These are phyloP conservation scores for Rhizopus sp. DNA, from an alignment of 371 early-diverging fungal genomes.

Conservation along the genomic window DNA sequence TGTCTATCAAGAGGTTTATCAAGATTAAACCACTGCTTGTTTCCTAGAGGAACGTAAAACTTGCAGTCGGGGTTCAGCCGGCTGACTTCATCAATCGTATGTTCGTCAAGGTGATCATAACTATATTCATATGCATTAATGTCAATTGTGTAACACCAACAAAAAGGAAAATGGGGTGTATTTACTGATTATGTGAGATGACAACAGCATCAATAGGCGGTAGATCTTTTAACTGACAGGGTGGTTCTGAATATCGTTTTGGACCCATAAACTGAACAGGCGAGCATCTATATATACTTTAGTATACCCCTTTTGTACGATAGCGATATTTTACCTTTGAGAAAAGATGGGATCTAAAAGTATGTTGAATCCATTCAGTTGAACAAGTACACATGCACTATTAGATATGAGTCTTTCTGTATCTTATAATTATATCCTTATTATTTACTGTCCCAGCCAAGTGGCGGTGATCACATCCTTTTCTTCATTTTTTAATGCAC, in stretches of 20 bases:
- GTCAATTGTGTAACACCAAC: not conserved
- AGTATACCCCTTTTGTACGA: not conserved
- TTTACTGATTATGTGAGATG: constrained; percentile 72
- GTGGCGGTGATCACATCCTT: constrained; percentile 30
- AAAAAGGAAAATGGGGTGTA: not conserved
- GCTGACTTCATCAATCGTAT: constrained; percentile 55
- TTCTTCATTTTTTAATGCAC: constrained; percentile 10
- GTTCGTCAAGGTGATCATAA: constrained; percentile 77
- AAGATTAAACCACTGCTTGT: constrained; percentile 61
- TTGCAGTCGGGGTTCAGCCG: constrained; percentile 41
- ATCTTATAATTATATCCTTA: not conserved
- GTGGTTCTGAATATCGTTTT: constrained; percentile 63
- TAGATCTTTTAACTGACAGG: constrained; percentile 67
- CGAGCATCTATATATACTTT: constrained; percentile 51
- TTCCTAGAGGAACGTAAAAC: constrained; percentile 79
- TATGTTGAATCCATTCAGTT: constrained; percentile 64
- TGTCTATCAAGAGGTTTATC: constrained; percentile 26
- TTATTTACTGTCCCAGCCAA: constrained; percentile 46
- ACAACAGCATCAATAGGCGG: constrained; percentile 71
- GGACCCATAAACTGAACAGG: constrained; percentile 65
- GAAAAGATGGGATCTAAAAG: constrained; percentile 78
- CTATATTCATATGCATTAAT: not conserved
- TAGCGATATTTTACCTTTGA: constrained; percentile 30
- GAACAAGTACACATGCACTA: constrained; percentile 65
- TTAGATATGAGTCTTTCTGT: not conserved